Percentiles rank a stretch among this genome's conserved stretches.
Conservation (phyloP, 371 early-diverging fungal genomes). For the Mucor plumbeus region DNA sequence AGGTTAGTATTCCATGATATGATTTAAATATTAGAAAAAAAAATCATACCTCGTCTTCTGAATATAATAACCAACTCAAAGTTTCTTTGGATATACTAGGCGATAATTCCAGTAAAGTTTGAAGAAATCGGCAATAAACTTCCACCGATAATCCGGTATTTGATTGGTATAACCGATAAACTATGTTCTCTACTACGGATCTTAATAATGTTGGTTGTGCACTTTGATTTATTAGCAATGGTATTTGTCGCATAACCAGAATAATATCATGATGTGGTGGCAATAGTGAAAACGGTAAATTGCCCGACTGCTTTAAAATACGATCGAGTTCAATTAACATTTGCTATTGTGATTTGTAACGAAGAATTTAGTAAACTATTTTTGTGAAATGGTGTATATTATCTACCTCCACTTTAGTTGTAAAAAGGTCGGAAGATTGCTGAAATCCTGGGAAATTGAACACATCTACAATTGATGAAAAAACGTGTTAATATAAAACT, state of each 20-base stretch:
- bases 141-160: conserved; percentile 80
- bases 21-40: neutral
- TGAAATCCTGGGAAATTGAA: conserved; percentile 15
- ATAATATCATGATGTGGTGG: conserved; percentile 86
- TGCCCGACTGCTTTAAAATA: conserved; percentile 62
- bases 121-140: conserved; percentile 81
- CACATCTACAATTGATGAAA: conserved; percentile 11
- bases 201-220: conserved; percentile 67
- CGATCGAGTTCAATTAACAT: conserved; percentile 81
- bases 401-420: conserved; percentile 31
- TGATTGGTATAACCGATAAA: conserved; percentile 78
- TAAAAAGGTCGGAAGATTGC: conserved; percentile 21
- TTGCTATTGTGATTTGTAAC: conserved; percentile 34
- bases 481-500: neutral
- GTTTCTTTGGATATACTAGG: conserved; percentile 81
- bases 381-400: neutral
- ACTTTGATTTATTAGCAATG: conserved; percentile 68
- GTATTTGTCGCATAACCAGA: conserved; percentile 73
- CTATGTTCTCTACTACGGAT: conserved; percentile 80
- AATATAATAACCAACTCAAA: conserved; percentile 85
- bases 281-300: conserved; percentile 65
- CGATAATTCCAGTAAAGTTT: conserved; percentile 80
- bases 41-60: conserved; percentile 78
- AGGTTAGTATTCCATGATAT: neutral
- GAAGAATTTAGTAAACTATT: too few species aligned